Evolutionary conservation across 1,284 basidiomycete species (phyloP).

Genomic region (Moniliella sp.): DNA sequence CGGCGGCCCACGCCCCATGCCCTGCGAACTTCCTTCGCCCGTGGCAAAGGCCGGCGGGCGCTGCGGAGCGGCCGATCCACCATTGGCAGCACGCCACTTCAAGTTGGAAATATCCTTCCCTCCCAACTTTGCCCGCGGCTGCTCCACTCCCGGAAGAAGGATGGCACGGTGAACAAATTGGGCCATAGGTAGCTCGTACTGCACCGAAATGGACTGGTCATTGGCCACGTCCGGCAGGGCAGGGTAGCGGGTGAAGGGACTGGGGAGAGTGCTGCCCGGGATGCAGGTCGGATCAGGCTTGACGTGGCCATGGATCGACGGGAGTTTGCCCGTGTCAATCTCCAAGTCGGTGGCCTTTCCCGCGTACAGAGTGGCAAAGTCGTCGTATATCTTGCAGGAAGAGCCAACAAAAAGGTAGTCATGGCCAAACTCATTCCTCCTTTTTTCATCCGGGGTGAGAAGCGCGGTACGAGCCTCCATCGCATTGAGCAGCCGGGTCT

Average conservation of each 20-base stretch:
- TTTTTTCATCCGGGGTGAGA: slow-evolving; percentile 59
- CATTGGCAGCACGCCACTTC: slow-evolving; percentile 15
- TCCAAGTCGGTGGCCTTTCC: slow-evolving; percentile 30
- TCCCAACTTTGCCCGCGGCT: slow-evolving; percentile 46
- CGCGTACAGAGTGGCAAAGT: slow-evolving; percentile 62
- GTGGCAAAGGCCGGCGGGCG: slow-evolving; percentile 5
- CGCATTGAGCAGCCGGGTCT: slow-evolving; percentile 47
- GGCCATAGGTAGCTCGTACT: slow-evolving; percentile 76
- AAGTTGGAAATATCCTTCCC: slow-evolving; percentile 45
- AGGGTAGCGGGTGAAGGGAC: slow-evolving; percentile 41
- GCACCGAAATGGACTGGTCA: slow-evolving; percentile 64
- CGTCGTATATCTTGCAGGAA: slow-evolving; percentile 61
- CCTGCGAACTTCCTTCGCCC: slow-evolving; percentile 11
- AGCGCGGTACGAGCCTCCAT: slow-evolving; percentile 54
- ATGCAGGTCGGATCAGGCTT: slow-evolving; percentile 68
- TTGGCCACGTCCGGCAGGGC: slow-evolving; percentile 51
- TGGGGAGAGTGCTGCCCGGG: slow-evolving; percentile 70
- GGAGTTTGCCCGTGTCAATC: slow-evolving; percentile 16
- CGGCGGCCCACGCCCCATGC: slow-evolving; percentile 3
- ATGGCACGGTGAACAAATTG: slow-evolving; percentile 61
- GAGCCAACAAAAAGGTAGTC: slow-evolving; percentile 67
- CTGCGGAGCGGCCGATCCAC: slow-evolving; percentile 32
- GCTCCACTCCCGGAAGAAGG: slow-evolving; percentile 53
- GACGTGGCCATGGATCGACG: slow-evolving; percentile 58
- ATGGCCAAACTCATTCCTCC: slow-evolving; percentile 65